phyloP scores from a whole-genome alignment of 352 stramenopile species.

The Pythium chondricola region DNA sequence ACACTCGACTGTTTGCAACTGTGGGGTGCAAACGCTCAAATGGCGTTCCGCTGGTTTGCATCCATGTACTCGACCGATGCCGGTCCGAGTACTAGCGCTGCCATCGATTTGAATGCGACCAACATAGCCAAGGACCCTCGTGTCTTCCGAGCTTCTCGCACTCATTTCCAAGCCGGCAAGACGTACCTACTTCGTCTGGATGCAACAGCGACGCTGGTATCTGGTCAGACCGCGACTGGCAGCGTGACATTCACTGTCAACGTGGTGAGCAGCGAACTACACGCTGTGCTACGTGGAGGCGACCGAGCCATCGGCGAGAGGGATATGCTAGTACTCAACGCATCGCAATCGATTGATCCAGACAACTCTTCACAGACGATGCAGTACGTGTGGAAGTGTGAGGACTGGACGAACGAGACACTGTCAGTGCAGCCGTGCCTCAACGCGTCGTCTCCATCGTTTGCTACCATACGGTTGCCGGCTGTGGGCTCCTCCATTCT shows the following conservation, averaged over 20 bases:
- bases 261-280: constrained; percentile 32
- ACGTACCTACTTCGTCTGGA: constrained; percentile 55
- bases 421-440: constrained; percentile 11
- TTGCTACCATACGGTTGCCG: neutral
- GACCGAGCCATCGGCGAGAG: constrained; percentile 39
- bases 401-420: constrained; percentile 41
- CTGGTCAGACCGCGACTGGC: constrained; percentile 18
- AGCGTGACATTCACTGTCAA: constrained; percentile 34
- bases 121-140: constrained; percentile 61
- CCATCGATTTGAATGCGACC: constrained; percentile 30
- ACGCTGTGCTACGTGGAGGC: constrained; percentile 32
- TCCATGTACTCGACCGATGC: constrained; percentile 3
- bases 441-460: constrained; percentile 9
- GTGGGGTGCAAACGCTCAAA: constrained; percentile 13
- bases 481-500: constrained; percentile 20
- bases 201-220: constrained; percentile 12
- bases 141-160: constrained; percentile 39
- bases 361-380: constrained; percentile 32
- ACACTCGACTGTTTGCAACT: constrained; percentile 36
- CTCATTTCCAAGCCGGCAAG: constrained; percentile 26
- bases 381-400: constrained; percentile 41
- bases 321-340: constrained; percentile 48
- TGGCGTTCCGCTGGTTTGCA: constrained; percentile 48
- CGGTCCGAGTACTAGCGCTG: neutral
- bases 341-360: constrained; percentile 38